Percentiles rank a stretch among this genome's conserved stretches.
phyloP scores from a whole-genome alignment of 1,284 basidiomycete genomes.

The Ceratobasidium sp. region DNA sequence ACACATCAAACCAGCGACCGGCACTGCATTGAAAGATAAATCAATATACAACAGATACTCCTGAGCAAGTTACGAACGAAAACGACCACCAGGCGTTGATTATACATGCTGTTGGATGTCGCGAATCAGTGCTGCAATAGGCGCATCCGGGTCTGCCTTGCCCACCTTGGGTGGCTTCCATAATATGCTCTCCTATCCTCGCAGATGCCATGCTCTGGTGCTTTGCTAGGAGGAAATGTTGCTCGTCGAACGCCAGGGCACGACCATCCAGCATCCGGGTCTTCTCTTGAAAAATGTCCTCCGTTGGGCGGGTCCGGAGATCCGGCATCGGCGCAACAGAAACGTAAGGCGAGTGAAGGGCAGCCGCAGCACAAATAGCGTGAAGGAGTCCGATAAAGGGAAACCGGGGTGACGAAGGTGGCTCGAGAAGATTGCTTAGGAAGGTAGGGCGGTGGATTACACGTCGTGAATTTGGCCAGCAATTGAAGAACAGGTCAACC shows the following conservation, averaged over 20 bases:
- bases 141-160: neutral
- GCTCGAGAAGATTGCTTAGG: constrained; percentile 13
- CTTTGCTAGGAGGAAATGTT: constrained; percentile 8
- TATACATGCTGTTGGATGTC: neutral
- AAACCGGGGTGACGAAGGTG: constrained; percentile 24
- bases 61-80: neutral
- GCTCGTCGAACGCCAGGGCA: constrained; percentile 10
- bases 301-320: neutral
- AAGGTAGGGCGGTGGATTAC: constrained; percentile 27
- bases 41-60: neutral
- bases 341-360: constrained; percentile 14
- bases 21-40: neutral
- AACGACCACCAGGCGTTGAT: constrained; percentile 33
- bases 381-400: constrained; percentile 22
- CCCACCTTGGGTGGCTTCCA: constrained; percentile 24
- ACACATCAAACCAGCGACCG: constrained; percentile 30
- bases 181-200: neutral
- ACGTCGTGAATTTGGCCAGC: constrained; percentile 29
- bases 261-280: neutral
- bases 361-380: constrained; percentile 27
- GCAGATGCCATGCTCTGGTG: neutral
- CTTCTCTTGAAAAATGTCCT: constrained; percentile 18
- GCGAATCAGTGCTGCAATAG: neutral
- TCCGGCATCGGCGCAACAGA: constrained; percentile 4
- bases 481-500: constrained; percentile 26